Base-by-base conservation (phyloP, 2,329 filamentous ascomycete genomes). In the Decorospora gaudefroyi region DNA sequence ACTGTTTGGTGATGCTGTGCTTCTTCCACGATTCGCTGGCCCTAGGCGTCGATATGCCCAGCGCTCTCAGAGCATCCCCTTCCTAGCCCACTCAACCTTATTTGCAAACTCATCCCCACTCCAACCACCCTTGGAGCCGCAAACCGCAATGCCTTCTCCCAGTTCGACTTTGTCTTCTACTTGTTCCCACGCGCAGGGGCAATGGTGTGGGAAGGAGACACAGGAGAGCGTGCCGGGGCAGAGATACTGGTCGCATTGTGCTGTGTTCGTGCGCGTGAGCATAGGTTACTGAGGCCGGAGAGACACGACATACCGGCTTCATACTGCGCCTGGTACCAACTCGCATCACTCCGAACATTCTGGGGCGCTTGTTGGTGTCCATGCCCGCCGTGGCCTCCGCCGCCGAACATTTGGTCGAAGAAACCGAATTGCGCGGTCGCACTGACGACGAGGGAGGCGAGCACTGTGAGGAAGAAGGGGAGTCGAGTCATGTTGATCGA, bases 201-300 rank as follows among this genome's bases (percentile, higher is more conserved):
- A 99, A 73, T 99, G 93, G 70, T 97, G 92, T 1, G 93, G 91
- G 74, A 95, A 93, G 69, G 95, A 86, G 5, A 99, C 93, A 75
- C 93, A 99, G 23, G 91, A 88, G 48, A 99, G 81, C 0, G 93
- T 97, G 54, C 90, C 89, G 2, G 93, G 91, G 68, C 93, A 99
- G 42, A 99, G 84, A 69, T 96, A 99, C 59, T 92, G 91, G 62
- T 88, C 83, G 78, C 93, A 99, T 61, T 84, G 79, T n/a, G 90
- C 88, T 88, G 42, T 33, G 8, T 16, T 4, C 11, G 25, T 45
- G 7, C 48, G 38, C 9, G 13, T 21, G 17, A 26, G 13, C 5
- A 11, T 26, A 31, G 12, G n/a, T 18, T 23, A 10, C 12, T 15
- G 21, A 17, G 16, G 26, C 38, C 16, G 26, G 17, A 27, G 22